A percentile compares a stretch with the other conserved stretches of the same genome.
Evolutionary conservation across 164 flowering plant genomes (phyloP).

Genomic region (Annona squamosa): DNA sequence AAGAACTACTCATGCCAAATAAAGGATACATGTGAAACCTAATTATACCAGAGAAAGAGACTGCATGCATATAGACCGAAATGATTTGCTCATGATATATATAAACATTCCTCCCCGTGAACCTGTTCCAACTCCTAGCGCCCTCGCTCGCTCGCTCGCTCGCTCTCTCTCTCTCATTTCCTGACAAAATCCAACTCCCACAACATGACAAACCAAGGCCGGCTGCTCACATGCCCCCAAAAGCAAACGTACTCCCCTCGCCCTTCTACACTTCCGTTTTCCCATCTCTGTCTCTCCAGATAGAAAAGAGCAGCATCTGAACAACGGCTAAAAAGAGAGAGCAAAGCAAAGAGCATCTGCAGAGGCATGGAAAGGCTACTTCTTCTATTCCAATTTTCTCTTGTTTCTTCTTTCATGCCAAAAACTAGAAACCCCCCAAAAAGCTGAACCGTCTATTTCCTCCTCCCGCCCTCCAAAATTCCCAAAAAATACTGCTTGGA

Average conservation of each 20-base stretch:
- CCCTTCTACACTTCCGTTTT: constrained; percentile 8
- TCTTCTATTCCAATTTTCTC: constrained; percentile 1
- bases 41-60: background rate
- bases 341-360: background rate
- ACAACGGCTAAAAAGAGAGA: background rate
- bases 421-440: constrained; percentile 23
- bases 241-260: constrained; percentile 19
- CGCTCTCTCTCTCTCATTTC: constrained; percentile 11
- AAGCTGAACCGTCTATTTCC: constrained; percentile 53
- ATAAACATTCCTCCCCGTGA: constrained; percentile 24
- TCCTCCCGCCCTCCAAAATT: constrained; percentile 32
- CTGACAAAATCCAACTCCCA: constrained; percentile 53
- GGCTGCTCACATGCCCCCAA: constrained; percentile 66
- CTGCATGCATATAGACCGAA: constrained; percentile 1
- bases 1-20: background rate
- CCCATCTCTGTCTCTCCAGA: constrained; percentile 13
- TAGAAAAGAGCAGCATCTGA: background rate
- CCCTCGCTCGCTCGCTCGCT: constrained; percentile 13
- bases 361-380: constrained; percentile 1
- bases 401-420: constrained; percentile 30
- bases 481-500: constrained; percentile 8
- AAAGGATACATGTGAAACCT: background rate
- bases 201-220: constrained; percentile 51
- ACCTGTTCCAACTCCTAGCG: constrained; percentile 7
- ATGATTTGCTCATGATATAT: constrained; percentile 37